Evolutionary conservation across 2,329 filamentous ascomycete species (phyloP).

Genomic region (Pyricularia pennisetigena): DNA sequence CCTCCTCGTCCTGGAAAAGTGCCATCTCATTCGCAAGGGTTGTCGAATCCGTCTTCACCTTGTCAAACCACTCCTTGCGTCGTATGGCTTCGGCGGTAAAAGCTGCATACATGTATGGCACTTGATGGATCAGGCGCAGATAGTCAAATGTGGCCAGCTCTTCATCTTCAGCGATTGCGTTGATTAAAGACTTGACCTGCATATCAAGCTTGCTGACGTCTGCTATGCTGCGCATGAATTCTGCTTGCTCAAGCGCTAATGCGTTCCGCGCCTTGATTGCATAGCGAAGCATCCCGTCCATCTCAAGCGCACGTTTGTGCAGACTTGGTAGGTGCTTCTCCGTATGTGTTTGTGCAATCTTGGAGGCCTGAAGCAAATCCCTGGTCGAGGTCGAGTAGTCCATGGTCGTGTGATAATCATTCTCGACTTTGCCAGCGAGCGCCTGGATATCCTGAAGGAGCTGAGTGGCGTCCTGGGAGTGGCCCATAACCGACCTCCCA

Average conservation of each 20-base stretch:
- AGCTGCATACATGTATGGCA: conserved; percentile 85
- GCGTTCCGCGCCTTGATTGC: conserved; percentile 58
- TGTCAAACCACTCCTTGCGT: conserved; percentile 83
- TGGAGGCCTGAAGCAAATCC: conserved; percentile 51
- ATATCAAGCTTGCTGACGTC: conserved; percentile 68
- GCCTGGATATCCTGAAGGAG: conserved; percentile 79
- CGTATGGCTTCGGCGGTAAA: conserved; percentile 79
- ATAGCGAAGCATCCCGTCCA: conserved; percentile 49
- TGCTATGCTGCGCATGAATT: conserved; percentile 75
- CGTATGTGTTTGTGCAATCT: conserved; percentile 53
- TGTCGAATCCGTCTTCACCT: conserved; percentile 78
- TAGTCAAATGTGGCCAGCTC: conserved; percentile 73
- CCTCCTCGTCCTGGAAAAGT: conserved; percentile 83
- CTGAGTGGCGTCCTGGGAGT: conserved; percentile 53
- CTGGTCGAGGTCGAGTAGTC: conserved; percentile 54
- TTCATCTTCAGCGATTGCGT: conserved; percentile 61
- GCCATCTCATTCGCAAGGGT: conserved; percentile 89
- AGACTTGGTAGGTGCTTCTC: conserved; percentile 51
- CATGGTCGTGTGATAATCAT: conserved; percentile 72
- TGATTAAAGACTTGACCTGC: conserved; percentile 62
- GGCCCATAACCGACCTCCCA: conserved; percentile 43
- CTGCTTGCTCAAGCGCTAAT: conserved; percentile 54
- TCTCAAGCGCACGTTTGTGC: conserved; percentile 44
- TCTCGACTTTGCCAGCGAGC: conserved; percentile 75
- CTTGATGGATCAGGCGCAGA: conserved; percentile 67